These are phyloP conservation scores for Suhomyces bolitotheri DNA, from an alignment of 1,139 yeast species.

Conservation along the genomic window DNA sequence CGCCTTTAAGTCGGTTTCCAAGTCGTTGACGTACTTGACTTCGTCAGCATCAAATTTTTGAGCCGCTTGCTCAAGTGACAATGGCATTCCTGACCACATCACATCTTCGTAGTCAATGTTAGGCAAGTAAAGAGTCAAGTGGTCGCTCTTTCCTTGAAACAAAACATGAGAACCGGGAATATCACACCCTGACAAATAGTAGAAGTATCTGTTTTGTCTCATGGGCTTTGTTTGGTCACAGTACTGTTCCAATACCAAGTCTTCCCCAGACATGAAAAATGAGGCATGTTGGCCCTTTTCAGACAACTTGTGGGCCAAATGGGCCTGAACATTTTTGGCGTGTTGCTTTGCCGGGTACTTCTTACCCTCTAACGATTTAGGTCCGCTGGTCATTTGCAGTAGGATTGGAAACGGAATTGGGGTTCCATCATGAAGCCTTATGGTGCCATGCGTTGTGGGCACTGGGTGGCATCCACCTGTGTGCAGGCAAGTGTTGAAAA, in stretches of 20 bases:
- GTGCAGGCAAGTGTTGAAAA: background rate
- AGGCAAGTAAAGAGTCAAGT: conserved; percentile 74
- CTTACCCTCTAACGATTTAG: conserved; percentile 16
- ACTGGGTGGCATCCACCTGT: background rate
- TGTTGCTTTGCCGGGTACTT: conserved; percentile 80
- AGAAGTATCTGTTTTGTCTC: conserved; percentile 89
- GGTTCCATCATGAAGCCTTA: too few relatives aligned
- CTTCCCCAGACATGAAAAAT: conserved; percentile 70
- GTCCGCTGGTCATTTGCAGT: conserved; percentile 15
- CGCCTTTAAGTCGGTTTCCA: conserved; percentile 35
- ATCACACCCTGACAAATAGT: conserved; percentile 81
- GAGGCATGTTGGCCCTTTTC: conserved; percentile 23
- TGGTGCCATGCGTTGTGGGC: background rate
- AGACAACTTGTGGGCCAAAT: conserved; percentile 32
- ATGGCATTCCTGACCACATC: conserved; percentile 95
- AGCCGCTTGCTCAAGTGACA: conserved; percentile 64
- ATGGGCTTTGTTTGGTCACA: conserved; percentile 78
- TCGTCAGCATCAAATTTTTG: conserved; percentile 76
- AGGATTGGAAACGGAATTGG: background rate
- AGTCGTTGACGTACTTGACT: conserved; percentile 59
- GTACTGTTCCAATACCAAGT: conserved; percentile 62
- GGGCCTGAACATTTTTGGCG: conserved; percentile 52
- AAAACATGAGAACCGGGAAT: conserved; percentile 75
- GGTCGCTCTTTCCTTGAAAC: conserved; percentile 54
- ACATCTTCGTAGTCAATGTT: conserved; percentile 83